A percentile compares a stretch with the other conserved stretches of the same genome.
Conservation (phyloP, 768 basidiomycete species). For the Amanita muscaria region DNA sequence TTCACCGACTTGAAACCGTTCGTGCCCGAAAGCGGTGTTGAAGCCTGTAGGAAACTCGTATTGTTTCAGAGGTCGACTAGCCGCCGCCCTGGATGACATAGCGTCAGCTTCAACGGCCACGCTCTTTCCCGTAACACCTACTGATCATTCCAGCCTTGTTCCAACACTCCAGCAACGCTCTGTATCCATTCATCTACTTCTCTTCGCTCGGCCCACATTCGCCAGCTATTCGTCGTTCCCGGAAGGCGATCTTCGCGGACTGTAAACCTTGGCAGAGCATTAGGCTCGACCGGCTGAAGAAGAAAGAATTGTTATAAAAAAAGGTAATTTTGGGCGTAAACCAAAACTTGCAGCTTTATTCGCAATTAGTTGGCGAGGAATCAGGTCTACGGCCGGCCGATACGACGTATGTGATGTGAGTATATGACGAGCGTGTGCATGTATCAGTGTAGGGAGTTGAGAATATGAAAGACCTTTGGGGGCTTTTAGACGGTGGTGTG, state of each 20-base stretch:
- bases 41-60: constrained; percentile 98
- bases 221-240: constrained; percentile 77
- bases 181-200: constrained; percentile 96
- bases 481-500: not conserved
- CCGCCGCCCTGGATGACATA: constrained; percentile 39
- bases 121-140: constrained; percentile 33
- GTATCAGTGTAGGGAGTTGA: constrained; percentile 69
- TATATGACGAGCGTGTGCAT: constrained; percentile 66
- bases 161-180: constrained; percentile 75
- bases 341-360: constrained; percentile 49
- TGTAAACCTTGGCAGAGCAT: constrained; percentile 52
- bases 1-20: constrained; percentile 81
- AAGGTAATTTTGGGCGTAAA: not conserved
- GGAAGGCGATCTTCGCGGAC: constrained; percentile 68
- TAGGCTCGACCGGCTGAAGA: constrained; percentile 62
- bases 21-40: constrained; percentile 71
- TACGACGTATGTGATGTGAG: constrained; percentile 40
- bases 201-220: constrained; percentile 62
- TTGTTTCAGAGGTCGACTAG: constrained; percentile 46
- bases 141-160: constrained; percentile 88
- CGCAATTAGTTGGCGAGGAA: constrained; percentile 86
- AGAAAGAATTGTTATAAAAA: constrained; percentile 5
- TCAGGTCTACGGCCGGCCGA: constrained; percentile 57
- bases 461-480: constrained; percentile 68
- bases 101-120: not conserved